Conservation (phyloP, 169 alveolate species). For the Babesia divergens region DNA sequence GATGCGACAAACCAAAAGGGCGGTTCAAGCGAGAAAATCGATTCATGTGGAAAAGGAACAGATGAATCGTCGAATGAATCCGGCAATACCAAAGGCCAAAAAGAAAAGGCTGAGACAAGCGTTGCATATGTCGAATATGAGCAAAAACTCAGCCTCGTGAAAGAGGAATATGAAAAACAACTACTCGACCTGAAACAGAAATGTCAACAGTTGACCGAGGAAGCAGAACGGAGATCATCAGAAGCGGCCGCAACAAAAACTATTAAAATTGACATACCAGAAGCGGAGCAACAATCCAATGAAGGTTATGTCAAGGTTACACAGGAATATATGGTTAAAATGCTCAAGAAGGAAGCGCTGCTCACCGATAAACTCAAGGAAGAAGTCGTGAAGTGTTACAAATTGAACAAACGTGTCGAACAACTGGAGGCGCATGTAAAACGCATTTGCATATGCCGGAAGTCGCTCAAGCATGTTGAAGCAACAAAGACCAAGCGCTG, state of each 20-base stretch:
- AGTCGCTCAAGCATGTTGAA: constrained; percentile 4
- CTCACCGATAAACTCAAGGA: constrained; percentile 47
- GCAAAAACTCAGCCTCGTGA: neutral
- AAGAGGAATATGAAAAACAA: neutral
- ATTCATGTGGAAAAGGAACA: neutral
- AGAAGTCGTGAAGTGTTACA: constrained; percentile 37
- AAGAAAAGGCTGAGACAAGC: neutral
- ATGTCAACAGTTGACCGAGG: too few species aligned
- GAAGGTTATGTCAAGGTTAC: neutral
- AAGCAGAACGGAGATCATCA: too few species aligned
- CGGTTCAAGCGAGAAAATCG: neutral
- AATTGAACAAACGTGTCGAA: constrained; percentile 4
- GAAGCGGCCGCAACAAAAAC: too few species aligned
- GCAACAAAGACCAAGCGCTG: constrained; percentile 27
- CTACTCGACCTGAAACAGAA: neutral
- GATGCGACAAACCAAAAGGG: neutral
- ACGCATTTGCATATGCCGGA: constrained; percentile 31
- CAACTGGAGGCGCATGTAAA: neutral
- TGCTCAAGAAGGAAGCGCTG: constrained; percentile 22
- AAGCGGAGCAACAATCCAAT: neutral
- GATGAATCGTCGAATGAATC: too few species aligned
- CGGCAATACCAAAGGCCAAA: too few species aligned
- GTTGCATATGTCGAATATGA: neutral
- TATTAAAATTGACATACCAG: neutral
- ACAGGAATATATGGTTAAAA: neutral